phyloP scores from a whole-genome alignment of 78 protist species.

The Speleostelium caveatum region DNA sequence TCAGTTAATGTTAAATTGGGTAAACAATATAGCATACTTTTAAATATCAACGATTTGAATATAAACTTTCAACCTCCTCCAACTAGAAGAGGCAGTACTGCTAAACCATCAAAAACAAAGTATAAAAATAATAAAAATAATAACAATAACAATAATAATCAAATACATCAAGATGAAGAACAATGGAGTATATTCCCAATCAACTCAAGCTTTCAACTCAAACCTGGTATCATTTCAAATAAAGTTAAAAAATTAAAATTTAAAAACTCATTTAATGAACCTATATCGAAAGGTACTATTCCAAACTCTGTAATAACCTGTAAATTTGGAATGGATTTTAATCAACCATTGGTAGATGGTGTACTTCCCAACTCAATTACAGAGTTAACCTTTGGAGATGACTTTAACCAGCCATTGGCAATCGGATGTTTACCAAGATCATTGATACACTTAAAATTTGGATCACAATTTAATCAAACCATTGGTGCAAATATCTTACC shows the following conservation, averaged over 20 bases:
- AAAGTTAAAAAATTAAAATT: background rate
- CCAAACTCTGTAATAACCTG: background rate
- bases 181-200: no score
- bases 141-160: no score
- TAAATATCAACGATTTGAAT: no score
- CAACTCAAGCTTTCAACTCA: no score
- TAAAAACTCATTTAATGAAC: constrained; percentile 17
- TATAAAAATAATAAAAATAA: no score
- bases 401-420: background rate
- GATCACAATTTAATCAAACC: background rate
- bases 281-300: background rate
- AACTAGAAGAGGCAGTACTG: no score
- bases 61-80: no score
- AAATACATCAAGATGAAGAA: no score
- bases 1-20: no score
- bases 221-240: background rate
- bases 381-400: background rate
- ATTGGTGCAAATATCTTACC: background rate
- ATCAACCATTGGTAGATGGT: background rate
- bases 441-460: background rate
- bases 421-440: constrained; percentile 3
- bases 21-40: no score
- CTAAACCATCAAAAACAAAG: no score
- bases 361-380: background rate
- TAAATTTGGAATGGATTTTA: constrained; percentile 11